phyloP scores from a whole-genome alignment of 495 filamentous ascomycete species.

The Penicillium soppii region DNA sequence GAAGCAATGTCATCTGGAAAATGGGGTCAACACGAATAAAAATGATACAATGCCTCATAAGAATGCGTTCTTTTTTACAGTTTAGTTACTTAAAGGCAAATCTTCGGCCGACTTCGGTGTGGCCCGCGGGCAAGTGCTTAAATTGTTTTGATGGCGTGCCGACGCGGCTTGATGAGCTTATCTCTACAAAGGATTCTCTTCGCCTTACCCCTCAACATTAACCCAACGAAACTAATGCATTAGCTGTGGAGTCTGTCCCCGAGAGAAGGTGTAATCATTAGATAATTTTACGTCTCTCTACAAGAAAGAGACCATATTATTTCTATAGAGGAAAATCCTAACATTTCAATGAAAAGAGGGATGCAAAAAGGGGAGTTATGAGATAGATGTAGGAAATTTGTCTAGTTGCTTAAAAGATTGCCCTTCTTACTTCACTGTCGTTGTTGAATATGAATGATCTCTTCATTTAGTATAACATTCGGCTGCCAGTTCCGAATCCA shows the following conservation, averaged over 20 bases:
- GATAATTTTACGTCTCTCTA: no score
- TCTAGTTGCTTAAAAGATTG: no score
- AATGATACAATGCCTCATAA: neutral
- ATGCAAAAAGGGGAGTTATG: no score
- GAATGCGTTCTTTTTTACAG: neutral
- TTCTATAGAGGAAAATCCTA: no score
- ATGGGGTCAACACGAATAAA: constrained; percentile 2
- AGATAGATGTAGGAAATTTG: no score
- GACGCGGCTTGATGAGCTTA: constrained; percentile 3
- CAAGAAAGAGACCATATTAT: no score
- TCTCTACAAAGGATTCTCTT: neutral
- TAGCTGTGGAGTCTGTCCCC: neutral
- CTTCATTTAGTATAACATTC: no score
- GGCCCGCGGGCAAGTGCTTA: neutral
- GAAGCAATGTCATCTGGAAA: neutral
- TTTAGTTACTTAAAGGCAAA: neutral
- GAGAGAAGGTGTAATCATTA: neutral
- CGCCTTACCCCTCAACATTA: neutral
- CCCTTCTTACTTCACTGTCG: no score
- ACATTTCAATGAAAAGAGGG: no score
- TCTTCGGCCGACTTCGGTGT: constrained; percentile 10
- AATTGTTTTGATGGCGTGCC: constrained; percentile 9
- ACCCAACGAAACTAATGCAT: neutral
- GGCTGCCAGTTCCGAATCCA: no score
- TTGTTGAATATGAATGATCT: no score